Evolutionary conservation across 1,284 basidiomycete genomes (phyloP).

Genomic region (Boletus coffeatus): DNA sequence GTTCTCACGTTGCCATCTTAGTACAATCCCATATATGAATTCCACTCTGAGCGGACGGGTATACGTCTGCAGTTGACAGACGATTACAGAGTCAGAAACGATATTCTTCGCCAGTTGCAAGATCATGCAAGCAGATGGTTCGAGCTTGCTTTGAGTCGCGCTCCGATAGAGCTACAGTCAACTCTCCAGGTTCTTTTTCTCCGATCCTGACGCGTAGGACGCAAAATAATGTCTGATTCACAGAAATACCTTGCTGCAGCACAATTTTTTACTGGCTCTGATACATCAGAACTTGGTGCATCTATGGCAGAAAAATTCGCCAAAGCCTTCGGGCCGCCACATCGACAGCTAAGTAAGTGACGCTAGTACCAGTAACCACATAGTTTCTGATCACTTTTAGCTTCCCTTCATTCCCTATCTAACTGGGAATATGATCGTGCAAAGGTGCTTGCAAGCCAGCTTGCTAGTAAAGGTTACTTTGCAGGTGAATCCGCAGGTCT

Average conservation of each 20-base stretch:
- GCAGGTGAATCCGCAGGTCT: conserved; percentile 83
- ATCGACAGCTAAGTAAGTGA: conserved; percentile 69
- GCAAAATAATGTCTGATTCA: conserved; percentile 1
- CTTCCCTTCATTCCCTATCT: conserved; percentile 54
- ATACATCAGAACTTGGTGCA: conserved; percentile 83
- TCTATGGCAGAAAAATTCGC: conserved; percentile 84
- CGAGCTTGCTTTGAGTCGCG: conserved; percentile 76
- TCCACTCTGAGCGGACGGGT: conserved; percentile 70
- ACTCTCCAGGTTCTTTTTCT: conserved; percentile 70
- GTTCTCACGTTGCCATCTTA: conserved; percentile 29
- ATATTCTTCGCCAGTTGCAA: conserved; percentile 76
- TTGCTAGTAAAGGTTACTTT: conserved; percentile 83
- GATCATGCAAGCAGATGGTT: conserved; percentile 80
- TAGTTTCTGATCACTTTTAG: conserved; percentile 24
- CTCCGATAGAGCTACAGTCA: conserved; percentile 90
- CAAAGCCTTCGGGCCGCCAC: conserved; percentile 72
- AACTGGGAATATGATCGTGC: conserved; percentile 69
- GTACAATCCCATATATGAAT: conserved; percentile 88
- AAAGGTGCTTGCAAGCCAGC: conserved; percentile 72
- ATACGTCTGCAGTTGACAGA: conserved; percentile 84
- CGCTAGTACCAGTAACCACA: not conserved
- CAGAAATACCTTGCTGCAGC: conserved; percentile 82
- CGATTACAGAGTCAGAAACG: conserved; percentile 81
- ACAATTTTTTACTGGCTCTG: conserved; percentile 59
- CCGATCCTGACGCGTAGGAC: not conserved